Evolutionary conservation across 805 yeast species (phyloP).

Genomic region (Kazachstania psychrophila): DNA sequence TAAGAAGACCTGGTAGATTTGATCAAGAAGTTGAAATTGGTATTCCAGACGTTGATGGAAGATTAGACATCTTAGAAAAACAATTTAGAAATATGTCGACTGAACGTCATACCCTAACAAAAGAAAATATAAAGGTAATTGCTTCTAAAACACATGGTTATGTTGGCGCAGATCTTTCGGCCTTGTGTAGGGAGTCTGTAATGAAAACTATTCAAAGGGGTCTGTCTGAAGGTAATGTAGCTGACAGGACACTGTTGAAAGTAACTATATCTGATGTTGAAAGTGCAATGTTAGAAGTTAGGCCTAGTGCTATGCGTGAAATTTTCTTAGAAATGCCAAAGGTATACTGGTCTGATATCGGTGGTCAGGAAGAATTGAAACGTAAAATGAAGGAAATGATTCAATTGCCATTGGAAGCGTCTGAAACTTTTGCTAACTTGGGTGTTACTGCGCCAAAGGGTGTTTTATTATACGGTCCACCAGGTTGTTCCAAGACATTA

Average conservation of each 20-base stretch:
- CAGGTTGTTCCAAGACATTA: conserved; percentile 93
- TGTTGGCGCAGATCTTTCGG: conserved; percentile 92
- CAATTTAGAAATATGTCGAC: conserved; percentile 42
- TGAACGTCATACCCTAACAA: conserved; percentile 41
- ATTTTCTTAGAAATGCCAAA: conserved; percentile 90
- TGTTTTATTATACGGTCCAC: conserved; percentile 89
- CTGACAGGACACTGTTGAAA: conserved; percentile 33
- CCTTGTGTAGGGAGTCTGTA: conserved; percentile 80
- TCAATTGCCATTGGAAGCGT: conserved; percentile 79
- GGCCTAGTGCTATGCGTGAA: conserved; percentile 97
- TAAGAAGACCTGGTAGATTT: conserved; percentile 80
- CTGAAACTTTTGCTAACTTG: conserved; percentile 61
- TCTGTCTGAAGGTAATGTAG: conserved; percentile 21
- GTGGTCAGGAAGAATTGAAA: conserved; percentile 85
- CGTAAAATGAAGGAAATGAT: conserved; percentile 80
- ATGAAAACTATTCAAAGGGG: conserved; percentile 70
- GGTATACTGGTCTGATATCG: conserved; percentile 88
- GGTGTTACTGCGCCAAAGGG: conserved; percentile 93
- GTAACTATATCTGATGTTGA: conserved; percentile 54
- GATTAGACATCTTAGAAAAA: conserved; percentile 60
- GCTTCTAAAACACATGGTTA: conserved; percentile 88
- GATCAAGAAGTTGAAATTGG: conserved; percentile 87
- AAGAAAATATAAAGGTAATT: conserved; percentile 47
- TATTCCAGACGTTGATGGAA: conserved; percentile 78
- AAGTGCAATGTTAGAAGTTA: conserved; percentile 62